phyloP scores from a whole-genome alignment of 352 stramenopile genomes.

The Phytophthora pini region DNA sequence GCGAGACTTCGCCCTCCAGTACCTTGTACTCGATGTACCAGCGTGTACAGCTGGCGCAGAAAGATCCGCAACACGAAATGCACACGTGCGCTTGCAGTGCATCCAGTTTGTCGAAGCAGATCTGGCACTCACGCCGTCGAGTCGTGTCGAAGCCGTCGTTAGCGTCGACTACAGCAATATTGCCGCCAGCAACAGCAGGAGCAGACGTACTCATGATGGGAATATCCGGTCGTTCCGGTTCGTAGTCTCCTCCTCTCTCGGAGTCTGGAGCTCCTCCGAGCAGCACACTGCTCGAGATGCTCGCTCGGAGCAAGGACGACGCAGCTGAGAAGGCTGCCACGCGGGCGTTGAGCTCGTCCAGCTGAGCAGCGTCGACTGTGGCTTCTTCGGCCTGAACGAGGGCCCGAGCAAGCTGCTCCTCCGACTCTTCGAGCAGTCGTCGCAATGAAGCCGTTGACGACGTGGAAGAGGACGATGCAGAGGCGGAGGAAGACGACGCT shows the following conservation, averaged over 20 bases:
- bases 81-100: constrained; percentile 55
- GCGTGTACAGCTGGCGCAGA: constrained; percentile 68
- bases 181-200: constrained; percentile 15
- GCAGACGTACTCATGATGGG: constrained; percentile 22
- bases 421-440: constrained; percentile 34
- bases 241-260: constrained; percentile 19
- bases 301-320: constrained; percentile 47
- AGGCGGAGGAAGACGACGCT: constrained; percentile 12
- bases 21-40: constrained; percentile 86
- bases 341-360: constrained; percentile 51
- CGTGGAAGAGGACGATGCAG: constrained; percentile 25
- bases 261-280: constrained; percentile 4
- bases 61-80: constrained; percentile 45
- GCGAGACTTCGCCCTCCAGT: constrained; percentile 74
- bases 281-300: constrained; percentile 51
- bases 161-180: constrained; percentile 2
- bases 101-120: constrained; percentile 77
- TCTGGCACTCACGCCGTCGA: constrained; percentile 60
- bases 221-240: constrained; percentile 22
- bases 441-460: constrained; percentile 38
- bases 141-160: constrained; percentile 35
- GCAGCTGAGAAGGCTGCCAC: constrained; percentile 42
- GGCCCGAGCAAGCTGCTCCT: constrained; percentile 31
- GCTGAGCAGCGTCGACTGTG: constrained; percentile 29
- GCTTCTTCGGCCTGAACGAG: constrained; percentile 32